These are phyloP conservation scores for Xerocomellus intermedius DNA, from an alignment of 768 basidiomycete species.

Conservation along the genomic window DNA sequence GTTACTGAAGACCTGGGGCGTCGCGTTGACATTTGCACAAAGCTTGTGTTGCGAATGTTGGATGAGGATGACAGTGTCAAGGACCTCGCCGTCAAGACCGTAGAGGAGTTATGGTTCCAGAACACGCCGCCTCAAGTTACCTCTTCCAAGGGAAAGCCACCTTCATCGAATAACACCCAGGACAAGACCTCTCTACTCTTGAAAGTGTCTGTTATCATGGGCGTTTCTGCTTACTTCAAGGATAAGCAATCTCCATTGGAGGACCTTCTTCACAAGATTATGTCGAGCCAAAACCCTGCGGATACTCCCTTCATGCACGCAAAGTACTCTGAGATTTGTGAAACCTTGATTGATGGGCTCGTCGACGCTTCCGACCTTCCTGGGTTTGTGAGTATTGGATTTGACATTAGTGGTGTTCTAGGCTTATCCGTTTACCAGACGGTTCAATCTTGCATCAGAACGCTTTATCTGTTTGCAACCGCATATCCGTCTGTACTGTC, in stretches of 20 bases:
- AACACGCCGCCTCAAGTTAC: conserved; percentile 30
- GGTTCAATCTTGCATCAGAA: conserved; percentile 79
- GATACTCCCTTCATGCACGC: conserved; percentile 54
- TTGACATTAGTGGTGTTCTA: background rate
- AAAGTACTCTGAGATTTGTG: conserved; percentile 80
- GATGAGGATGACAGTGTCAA: conserved; percentile 96
- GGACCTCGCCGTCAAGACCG: conserved; percentile 84
- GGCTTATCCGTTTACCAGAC: conserved; percentile 45
- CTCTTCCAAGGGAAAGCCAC: conserved; percentile 38
- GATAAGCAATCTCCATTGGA: conserved; percentile 85
- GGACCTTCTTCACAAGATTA: conserved; percentile 80
- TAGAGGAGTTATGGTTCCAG: conserved; percentile 91
- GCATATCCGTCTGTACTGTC: conserved; percentile 87
- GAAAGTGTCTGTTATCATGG: conserved; percentile 83
- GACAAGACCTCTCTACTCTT: conserved; percentile 56
- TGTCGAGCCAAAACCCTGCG: conserved; percentile 63
- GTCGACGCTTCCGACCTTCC: conserved; percentile 83
- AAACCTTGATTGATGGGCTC: conserved; percentile 80
- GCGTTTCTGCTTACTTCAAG: conserved; percentile 75
- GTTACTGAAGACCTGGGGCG: conserved; percentile 58
- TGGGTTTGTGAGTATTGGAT: conserved; percentile 58
- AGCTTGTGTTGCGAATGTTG: conserved; percentile 77
- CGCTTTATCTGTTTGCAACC: conserved; percentile 77
- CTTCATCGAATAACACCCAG: conserved; percentile 31
- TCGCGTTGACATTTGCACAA: conserved; percentile 76